phyloP scores from a whole-genome alignment of 495 filamentous ascomycete genomes.

The Lasiosphaeria ovina region DNA sequence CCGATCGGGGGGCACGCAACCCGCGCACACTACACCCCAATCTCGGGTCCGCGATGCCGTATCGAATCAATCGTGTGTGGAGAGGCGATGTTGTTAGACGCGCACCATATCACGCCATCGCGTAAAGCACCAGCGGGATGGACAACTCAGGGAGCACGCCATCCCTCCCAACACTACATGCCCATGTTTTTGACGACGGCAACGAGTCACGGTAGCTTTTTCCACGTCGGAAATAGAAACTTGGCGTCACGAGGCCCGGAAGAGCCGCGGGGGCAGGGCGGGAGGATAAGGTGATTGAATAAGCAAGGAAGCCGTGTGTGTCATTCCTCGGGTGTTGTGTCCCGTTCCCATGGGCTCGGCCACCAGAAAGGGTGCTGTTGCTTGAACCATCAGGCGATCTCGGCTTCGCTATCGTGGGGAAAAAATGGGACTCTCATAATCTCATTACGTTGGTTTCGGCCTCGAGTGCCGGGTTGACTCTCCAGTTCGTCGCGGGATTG shows the following conservation, averaged over 20 bases:
- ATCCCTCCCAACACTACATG: not conserved
- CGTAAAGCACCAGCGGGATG: not conserved
- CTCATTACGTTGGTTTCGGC: not conserved
- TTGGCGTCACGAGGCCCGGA: not conserved
- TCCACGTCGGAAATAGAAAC: not conserved
- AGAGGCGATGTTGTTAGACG: slow-evolving; percentile 7
- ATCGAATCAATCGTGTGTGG: not conserved
- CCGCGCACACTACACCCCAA: not conserved
- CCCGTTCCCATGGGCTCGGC: too few species aligned
- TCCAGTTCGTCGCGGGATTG: not conserved
- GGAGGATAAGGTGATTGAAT: too few species aligned
- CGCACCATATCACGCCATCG: slow-evolving; percentile 9
- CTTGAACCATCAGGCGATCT: not conserved
- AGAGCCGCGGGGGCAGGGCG: not conserved
- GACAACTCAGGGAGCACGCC: slow-evolving; percentile 2
- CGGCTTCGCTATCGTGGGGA: not conserved
- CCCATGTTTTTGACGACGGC: not conserved
- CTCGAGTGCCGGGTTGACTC: not conserved
- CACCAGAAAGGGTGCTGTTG: not conserved
- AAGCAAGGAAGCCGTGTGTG: too few species aligned
- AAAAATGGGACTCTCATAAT: not conserved
- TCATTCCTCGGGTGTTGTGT: too few species aligned
- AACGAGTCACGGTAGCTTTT: not conserved
- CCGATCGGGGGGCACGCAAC: not conserved
- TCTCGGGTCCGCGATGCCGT: slow-evolving; percentile 1